phyloP scores from a whole-genome alignment of 2,329 filamentous ascomycete genomes.

The Trichoderma harzianum region DNA sequence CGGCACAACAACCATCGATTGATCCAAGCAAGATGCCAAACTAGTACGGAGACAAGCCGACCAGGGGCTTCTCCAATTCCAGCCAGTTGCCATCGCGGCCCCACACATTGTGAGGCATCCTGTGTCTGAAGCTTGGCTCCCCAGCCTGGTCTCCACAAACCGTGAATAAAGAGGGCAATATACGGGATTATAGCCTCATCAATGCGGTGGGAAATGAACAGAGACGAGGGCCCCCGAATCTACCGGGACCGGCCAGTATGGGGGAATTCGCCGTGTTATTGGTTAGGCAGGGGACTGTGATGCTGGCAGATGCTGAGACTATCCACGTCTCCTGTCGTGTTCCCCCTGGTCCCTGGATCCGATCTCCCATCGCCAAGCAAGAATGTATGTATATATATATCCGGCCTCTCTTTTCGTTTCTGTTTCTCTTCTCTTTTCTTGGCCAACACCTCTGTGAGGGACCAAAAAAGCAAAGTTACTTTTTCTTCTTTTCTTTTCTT shows the following conservation, averaged over 20 bases:
- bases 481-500: slow-evolving; percentile 1
- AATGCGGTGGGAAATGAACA: not conserved
- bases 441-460: slow-evolving; percentile 14
- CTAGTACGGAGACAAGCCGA: not conserved
- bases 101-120: slow-evolving; percentile 18
- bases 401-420: slow-evolving; percentile 2
- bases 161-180: not conserved
- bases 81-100: slow-evolving; percentile 5
- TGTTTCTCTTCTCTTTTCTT: slow-evolving; percentile 6
- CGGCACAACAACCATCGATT: not conserved
- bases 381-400: not conserved
- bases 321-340: slow-evolving; percentile 1
- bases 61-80: not conserved
- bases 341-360: not conserved
- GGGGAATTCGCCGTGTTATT: not conserved
- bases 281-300: not conserved
- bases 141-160: not conserved
- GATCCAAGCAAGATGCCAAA: not conserved
- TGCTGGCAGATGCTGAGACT: slow-evolving; percentile 4
- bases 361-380: not conserved
- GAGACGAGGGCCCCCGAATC: not conserved
- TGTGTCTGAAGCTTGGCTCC: slow-evolving; percentile 17
- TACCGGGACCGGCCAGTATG: not conserved
- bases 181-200: not conserved
- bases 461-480: slow-evolving; percentile 6